phyloP scores from a whole-genome alignment of 805 yeast species.

The Phaffomyces antillensis region DNA sequence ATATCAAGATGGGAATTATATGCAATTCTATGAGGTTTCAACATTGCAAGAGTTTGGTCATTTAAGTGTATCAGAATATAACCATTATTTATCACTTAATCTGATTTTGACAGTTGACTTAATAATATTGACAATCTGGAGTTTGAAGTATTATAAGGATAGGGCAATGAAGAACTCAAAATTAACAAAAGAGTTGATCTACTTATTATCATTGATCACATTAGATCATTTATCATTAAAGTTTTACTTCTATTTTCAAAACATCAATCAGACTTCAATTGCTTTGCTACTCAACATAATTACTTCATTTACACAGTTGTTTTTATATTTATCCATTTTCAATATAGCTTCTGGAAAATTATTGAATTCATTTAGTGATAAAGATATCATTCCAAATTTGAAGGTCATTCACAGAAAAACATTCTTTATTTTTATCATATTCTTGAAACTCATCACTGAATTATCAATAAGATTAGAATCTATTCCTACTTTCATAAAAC shows the following conservation, averaged over 20 bases:
- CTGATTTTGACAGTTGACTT: neutral
- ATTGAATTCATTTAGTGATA: neutral
- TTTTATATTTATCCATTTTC: neutral
- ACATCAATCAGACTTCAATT: too few species aligned
- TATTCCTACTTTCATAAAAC: too few species aligned
- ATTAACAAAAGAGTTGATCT: too few species aligned
- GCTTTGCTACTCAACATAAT: neutral
- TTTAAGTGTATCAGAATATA: neutral
- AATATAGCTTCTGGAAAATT: neutral
- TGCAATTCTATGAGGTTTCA: neutral
- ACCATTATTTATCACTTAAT: neutral
- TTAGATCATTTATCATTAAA: neutral
- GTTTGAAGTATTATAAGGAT: neutral
- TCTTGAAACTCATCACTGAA: neutral
- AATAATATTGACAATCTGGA: neutral
- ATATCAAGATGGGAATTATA: slow-evolving; percentile 7
- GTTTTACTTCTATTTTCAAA: neutral
- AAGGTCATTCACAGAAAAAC: neutral
- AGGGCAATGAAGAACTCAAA: neutral
- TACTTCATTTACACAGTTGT: neutral
- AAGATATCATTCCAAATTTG: neutral
- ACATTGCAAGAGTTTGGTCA: slow-evolving; percentile 5
- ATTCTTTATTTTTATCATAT: neutral
- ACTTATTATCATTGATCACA: too few species aligned
- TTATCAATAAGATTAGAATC: neutral